Percentiles rank a stretch among this genome's conserved stretches.
These are phyloP conservation scores for Mucuna pruriens DNA, from an alignment of 306 rosid genomes.

Conservation along the genomic window DNA sequence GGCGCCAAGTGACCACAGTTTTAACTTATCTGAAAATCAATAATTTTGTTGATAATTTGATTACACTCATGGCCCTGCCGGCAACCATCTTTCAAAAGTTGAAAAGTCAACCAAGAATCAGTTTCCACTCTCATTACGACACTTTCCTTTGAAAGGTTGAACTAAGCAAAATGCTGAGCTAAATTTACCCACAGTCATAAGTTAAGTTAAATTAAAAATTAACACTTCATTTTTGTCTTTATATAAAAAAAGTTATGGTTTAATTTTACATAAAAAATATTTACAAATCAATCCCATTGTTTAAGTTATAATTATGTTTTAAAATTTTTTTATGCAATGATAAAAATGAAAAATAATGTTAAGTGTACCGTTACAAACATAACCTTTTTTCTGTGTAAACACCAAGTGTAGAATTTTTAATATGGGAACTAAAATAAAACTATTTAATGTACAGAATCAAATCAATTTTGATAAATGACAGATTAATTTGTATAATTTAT, in stretches of 20 bases:
- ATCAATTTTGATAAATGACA: background rate
- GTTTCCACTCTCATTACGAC: background rate
- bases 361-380: background rate
- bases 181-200: background rate
- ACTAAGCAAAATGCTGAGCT: background rate
- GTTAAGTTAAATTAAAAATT: background rate
- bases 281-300: background rate
- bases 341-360: background rate
- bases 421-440: background rate
- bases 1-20: background rate
- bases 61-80: no score
- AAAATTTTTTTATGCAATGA: background rate
- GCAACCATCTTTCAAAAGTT: no score
- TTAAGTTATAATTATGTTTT: no score
- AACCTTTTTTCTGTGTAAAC: background rate
- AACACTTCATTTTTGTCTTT: background rate
- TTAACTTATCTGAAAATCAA: background rate
- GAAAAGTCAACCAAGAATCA: background rate
- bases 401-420: background rate
- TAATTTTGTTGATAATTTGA: background rate
- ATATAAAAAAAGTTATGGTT: background rate
- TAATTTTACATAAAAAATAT: background rate
- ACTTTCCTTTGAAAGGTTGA: background rate
- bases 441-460: background rate
- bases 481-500: background rate